Conservation (phyloP, 805 yeast genomes). For the Kodamaea sagamina region DNA sequence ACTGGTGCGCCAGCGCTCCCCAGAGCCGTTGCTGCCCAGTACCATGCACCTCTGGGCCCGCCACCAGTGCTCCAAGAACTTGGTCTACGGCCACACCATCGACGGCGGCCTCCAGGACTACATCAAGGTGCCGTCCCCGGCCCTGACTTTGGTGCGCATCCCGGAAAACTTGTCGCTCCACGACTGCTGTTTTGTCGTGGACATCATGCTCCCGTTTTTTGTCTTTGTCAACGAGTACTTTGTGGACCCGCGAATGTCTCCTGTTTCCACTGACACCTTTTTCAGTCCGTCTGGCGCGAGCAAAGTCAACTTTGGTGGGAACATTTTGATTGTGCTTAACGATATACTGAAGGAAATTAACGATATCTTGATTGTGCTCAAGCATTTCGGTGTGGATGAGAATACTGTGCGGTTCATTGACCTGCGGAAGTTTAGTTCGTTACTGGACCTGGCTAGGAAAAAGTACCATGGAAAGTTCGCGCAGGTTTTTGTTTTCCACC, state of each 20-base stretch:
- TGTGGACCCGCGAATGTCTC: conserved; percentile 9
- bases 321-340: conserved; percentile 31
- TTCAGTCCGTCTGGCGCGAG: conserved; percentile 8
- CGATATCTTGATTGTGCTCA: conserved; percentile 38
- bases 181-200: conserved; percentile 37
- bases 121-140: conserved; percentile 29
- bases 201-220: conserved; percentile 39
- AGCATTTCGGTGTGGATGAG: conserved; percentile 22
- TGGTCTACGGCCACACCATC: conserved; percentile 34
- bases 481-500: conserved; percentile 26
- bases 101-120: conserved; percentile 45
- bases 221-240: conserved; percentile 25
- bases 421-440: conserved; percentile 6
- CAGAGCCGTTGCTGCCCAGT: conserved; percentile 6
- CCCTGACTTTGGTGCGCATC: conserved; percentile 26
- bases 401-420: conserved; percentile 15
- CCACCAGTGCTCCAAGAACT: conserved; percentile 25
- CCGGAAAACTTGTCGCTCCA: conserved; percentile 37
- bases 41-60: conserved; percentile 14
- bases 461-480: conserved; percentile 19
- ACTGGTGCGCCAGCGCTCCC: background rate
- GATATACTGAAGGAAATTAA: conserved; percentile 34
- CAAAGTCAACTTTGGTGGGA: conserved; percentile 12
- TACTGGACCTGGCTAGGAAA: conserved; percentile 2
- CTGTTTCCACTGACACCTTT: conserved; percentile 1